These are phyloP conservation scores for Lentinula detonsa DNA, from an alignment of 768 basidiomycete species.

Conservation along the genomic window DNA sequence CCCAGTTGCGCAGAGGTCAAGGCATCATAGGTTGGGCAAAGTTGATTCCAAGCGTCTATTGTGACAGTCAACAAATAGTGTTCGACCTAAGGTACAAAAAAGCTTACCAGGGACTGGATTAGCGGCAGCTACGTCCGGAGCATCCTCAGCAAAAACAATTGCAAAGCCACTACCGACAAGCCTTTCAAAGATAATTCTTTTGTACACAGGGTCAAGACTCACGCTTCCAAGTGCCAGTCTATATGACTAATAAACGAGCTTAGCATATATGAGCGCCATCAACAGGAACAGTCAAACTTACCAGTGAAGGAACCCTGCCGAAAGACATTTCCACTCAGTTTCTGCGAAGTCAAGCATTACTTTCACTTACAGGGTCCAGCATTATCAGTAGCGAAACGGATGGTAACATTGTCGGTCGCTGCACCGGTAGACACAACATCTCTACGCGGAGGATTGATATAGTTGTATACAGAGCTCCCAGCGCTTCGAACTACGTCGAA, in stretches of 20 bases:
- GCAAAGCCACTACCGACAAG: conserved; percentile 8
- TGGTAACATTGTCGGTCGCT: conserved; percentile 23
- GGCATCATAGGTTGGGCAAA: conserved; percentile 17
- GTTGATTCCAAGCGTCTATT: conserved; percentile 14
- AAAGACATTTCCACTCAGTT: conserved; percentile 33
- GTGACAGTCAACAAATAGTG: background rate
- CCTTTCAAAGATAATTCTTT: background rate
- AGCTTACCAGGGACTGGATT: conserved; percentile 10
- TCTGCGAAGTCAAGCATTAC: background rate
- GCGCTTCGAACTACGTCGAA: conserved; percentile 22
- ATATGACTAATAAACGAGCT: conserved; percentile 11
- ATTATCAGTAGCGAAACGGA: conserved; percentile 34
- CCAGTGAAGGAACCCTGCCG: conserved; percentile 30
- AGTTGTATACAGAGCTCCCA: conserved; percentile 21
- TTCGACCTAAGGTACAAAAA: background rate
- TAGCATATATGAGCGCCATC: background rate
- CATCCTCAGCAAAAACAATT: conserved; percentile 13
- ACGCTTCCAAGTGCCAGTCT: conserved; percentile 29
- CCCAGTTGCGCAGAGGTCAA: background rate
- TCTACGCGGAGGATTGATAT: conserved; percentile 35
- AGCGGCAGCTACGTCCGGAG: background rate
- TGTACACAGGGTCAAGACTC: background rate
- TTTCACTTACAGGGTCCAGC: conserved; percentile 2
- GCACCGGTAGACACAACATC: conserved; percentile 18
- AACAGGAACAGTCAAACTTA: background rate